phyloP scores from a whole-genome alignment of 495 filamentous ascomycete species.

The Jackrogersella minutella region DNA sequence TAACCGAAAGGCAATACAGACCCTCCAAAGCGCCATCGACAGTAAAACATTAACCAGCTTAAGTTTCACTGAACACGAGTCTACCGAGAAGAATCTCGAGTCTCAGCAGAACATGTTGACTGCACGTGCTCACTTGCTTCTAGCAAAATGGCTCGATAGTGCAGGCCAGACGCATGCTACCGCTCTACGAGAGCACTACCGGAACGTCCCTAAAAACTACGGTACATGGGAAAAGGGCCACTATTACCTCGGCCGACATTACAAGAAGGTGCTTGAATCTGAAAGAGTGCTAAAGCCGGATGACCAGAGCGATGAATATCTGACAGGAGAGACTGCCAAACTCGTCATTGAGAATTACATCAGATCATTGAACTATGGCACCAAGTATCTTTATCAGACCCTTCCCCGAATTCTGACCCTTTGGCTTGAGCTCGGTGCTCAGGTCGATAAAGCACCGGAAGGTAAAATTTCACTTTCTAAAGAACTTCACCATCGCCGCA shows the following conservation, averaged over 20 bases:
- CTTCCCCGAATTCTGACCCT: slow-evolving; percentile 88
- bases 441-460: slow-evolving; percentile 71
- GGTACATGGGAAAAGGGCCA: slow-evolving; percentile 92
- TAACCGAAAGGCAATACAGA: slow-evolving; percentile 93
- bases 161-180: slow-evolving; percentile 88
- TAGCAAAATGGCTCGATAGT: slow-evolving; percentile 96
- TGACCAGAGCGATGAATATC: slow-evolving; percentile 63
- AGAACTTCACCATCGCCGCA: slow-evolving; percentile 64
- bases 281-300: slow-evolving; percentile 78
- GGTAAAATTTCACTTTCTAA: slow-evolving; percentile 68
- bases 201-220: slow-evolving; percentile 68
- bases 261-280: slow-evolving; percentile 93
- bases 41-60: slow-evolving; percentile 67
- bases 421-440: slow-evolving; percentile 89
- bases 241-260: slow-evolving; percentile 96
- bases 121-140: slow-evolving; percentile 77
- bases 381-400: slow-evolving; percentile 94
- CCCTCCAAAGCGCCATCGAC: slow-evolving; percentile 81
- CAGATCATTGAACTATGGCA: slow-evolving; percentile 82
- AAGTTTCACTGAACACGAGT: slow-evolving; percentile 54
- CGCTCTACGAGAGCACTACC: slow-evolving; percentile 79
- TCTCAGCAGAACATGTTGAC: slow-evolving; percentile 62
- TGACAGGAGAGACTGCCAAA: slow-evolving; percentile 82
- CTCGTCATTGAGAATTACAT: slow-evolving; percentile 93
- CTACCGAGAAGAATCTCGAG: slow-evolving; percentile 53